Evolutionary conservation across 768 basidiomycete species (phyloP).

Genomic region (Sporobolomyces roseus): DNA sequence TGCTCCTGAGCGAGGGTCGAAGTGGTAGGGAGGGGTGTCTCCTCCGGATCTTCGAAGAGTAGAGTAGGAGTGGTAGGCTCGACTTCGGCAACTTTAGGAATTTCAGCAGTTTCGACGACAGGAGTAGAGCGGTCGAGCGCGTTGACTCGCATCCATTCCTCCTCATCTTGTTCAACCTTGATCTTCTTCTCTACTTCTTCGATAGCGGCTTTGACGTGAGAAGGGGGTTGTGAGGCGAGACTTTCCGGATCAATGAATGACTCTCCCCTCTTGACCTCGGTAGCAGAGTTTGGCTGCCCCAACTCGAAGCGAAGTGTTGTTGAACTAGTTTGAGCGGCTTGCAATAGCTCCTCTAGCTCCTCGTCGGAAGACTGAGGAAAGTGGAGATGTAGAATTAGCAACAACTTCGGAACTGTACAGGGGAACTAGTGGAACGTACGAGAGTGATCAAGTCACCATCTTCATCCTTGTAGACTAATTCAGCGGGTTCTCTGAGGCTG

Average conservation of each 20-base stretch:
- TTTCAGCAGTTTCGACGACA: no score
- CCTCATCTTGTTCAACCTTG: background rate
- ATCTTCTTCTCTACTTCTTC: background rate
- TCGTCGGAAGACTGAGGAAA: conserved; percentile 2
- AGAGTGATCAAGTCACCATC: conserved; percentile 9
- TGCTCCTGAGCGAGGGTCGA: background rate
- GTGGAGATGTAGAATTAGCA: background rate
- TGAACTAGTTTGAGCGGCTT: background rate
- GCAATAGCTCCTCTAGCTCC: background rate
- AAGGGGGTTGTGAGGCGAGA: no score
- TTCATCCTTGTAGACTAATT: conserved; percentile 10
- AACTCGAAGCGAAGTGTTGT: conserved; percentile 4
- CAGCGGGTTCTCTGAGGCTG: background rate
- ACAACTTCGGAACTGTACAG: background rate
- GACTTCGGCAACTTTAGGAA: background rate
- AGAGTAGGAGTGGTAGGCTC: background rate
- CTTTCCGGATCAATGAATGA: background rate
- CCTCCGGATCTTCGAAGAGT: conserved; percentile 18
- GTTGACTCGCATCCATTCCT: background rate
- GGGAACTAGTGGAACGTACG: background rate
- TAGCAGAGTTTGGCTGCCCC: background rate
- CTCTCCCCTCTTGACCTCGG: background rate
- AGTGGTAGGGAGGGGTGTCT: conserved; percentile 3
- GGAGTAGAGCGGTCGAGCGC: background rate
- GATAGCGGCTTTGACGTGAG: no score